These are phyloP conservation scores for Tagetes patula DNA, from an alignment of 129 eudicot species.

Conservation along the genomic window DNA sequence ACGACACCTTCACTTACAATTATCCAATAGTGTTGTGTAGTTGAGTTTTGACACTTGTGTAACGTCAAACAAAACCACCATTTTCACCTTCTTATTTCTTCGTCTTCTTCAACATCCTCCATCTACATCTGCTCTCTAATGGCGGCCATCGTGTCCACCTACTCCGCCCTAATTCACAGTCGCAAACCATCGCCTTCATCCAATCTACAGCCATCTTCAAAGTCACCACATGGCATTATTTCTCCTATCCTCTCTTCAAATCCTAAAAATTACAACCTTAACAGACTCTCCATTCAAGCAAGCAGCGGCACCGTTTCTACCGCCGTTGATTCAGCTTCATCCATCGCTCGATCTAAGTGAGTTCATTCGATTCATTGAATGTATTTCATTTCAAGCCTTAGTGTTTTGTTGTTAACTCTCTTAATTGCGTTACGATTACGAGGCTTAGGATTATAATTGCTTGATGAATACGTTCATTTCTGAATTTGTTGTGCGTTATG, in stretches of 20 bases:
- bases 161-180: slow-evolving; percentile 29
- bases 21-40: no score
- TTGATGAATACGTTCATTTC: not conserved
- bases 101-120: not conserved
- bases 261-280: slow-evolving; percentile 19
- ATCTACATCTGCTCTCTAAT: slow-evolving; percentile 18
- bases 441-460: not conserved
- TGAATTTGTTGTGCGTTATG: not conserved
- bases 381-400: not conserved
- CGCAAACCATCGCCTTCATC: slow-evolving; percentile 12
- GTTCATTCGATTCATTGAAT: not conserved
- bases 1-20: no score
- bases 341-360: slow-evolving; percentile 40
- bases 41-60: no score
- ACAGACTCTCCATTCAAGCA: slow-evolving; percentile 34
- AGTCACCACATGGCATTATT: slow-evolving; percentile 16
- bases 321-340: slow-evolving; percentile 34
- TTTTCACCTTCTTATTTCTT: not conserved
- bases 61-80: not conserved
- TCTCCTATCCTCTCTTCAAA: slow-evolving; percentile 17
- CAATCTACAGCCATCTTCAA: slow-evolving; percentile 19
- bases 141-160: slow-evolving; percentile 48
- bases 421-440: not conserved
- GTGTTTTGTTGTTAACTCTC: not conserved
- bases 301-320: slow-evolving; percentile 29